A percentile compares a stretch with the other conserved stretches of the same genome.
Evolutionary conservation across 805 yeast species (phyloP).

Genomic region (Suhomyces pyralidae): DNA sequence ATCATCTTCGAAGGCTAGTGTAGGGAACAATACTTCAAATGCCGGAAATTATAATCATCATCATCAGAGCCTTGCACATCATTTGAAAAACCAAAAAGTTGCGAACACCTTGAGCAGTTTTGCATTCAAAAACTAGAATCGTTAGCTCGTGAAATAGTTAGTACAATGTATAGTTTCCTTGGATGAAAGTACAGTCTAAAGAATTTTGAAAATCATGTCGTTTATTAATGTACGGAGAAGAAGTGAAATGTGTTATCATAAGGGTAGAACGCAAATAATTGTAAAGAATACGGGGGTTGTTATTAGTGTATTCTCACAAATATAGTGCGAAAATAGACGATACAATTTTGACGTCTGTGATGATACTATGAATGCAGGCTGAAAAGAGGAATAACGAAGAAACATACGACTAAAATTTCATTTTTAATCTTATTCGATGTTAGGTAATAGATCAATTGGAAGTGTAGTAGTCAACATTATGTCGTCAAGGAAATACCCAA

Average conservation of each 20-base stretch:
- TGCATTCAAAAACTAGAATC: conserved; percentile 8
- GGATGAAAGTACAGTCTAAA: neutral
- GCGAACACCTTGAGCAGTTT: conserved; percentile 9
- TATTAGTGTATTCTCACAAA: neutral
- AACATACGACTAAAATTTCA: neutral
- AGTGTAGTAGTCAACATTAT: neutral
- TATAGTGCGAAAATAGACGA: neutral
- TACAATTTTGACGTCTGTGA: neutral
- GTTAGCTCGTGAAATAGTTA: neutral
- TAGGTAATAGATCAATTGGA: neutral
- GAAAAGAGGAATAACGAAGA: neutral
- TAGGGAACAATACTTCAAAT: neutral
- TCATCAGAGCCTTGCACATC: conserved; percentile 8
- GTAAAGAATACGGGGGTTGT: neutral
- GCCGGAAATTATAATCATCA: conserved; percentile 2
- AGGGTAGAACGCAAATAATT: neutral
- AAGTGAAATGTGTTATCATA: neutral
- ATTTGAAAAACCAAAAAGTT: conserved; percentile 7
- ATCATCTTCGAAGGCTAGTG: neutral
- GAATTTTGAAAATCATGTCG: neutral
- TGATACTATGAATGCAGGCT: neutral
- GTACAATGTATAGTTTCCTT: neutral
- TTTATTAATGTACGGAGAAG: neutral
- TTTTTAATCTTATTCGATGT: neutral
- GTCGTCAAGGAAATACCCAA: neutral